phyloP scores from a whole-genome alignment of 225 moss, liverwort and hornwort genomes.

The Takakia lepidozioides region DNA sequence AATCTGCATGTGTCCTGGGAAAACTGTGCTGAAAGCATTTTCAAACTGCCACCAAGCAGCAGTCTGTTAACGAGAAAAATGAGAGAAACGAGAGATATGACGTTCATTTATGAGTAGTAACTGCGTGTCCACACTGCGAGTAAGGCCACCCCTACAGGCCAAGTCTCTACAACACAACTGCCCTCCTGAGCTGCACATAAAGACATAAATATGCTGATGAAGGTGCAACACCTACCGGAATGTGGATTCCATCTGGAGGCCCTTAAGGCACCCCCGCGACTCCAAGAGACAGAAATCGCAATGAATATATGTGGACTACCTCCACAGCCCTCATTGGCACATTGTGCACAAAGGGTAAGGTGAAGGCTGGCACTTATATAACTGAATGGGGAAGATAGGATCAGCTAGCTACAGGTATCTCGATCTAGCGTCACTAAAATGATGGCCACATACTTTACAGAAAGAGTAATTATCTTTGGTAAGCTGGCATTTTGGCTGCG shows the following conservation, averaged over 20 bases:
- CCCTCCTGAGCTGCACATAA: conserved; percentile 4
- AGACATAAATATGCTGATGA: background rate
- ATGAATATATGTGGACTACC: conserved; percentile 5
- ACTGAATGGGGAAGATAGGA: conserved; percentile 16
- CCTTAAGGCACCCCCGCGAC: conserved; percentile 1
- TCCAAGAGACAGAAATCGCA: background rate
- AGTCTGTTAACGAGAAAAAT: too few relatives aligned
- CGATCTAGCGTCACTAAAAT: conserved; percentile 8
- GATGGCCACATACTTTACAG: conserved; percentile 30
- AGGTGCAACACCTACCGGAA: background rate
- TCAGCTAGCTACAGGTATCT: conserved; percentile 8
- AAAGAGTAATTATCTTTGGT: conserved; percentile 5
- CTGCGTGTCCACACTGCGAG: too few relatives aligned
- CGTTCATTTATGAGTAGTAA: too few relatives aligned
- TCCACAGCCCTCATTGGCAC: background rate
- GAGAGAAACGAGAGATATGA: too few relatives aligned
- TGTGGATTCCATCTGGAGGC: too few relatives aligned
- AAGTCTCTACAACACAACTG: too few relatives aligned
- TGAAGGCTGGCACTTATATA: conserved; percentile 19
- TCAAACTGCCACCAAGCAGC: too few relatives aligned
- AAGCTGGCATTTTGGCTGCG: conserved; percentile 22
- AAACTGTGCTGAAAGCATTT: too few relatives aligned
- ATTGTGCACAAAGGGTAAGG: conserved; percentile 7
- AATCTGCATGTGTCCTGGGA: too few relatives aligned
- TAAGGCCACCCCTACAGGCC: too few relatives aligned